Evolutionary conservation across 2,329 filamentous ascomycete genomes (phyloP), one percentile per base, ranked within the genome.

Genomic region (Diplodia intermedia): DNA sequence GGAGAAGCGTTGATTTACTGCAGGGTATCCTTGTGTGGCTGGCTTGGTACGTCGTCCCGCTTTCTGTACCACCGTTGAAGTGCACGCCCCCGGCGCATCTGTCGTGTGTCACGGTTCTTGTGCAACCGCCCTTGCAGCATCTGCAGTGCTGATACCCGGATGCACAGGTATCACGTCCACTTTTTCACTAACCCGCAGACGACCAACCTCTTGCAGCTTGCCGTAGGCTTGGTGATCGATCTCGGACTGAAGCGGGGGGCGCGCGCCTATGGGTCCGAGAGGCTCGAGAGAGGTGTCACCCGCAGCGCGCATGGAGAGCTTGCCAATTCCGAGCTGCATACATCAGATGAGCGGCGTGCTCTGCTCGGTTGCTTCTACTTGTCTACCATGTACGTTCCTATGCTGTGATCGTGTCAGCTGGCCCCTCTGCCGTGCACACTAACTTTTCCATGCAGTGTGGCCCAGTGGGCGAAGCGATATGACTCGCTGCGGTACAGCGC

Each of bases 351-450:
- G 40, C 79, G 80, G 70, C 77, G 82, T 0, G 76, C 81, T 0
- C 72, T 80, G 2, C 69, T 84, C 0, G 82, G 81, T 0, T 76
- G 77, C 61, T 84, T 79, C 50, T 82, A 82, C 29, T 61, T 80
- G 2, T 75, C 76, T 6, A 78, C 76, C 0, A 56, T 80, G 78
- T 79, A 71, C 47, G 76, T 29, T 40, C 14, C 38, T 11, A 8
- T 31, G 14, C 50, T 15, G 33, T 15, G 18, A 43, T 14, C 20
- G 6, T 43, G 15, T 8, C n/a, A 12, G 54, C 18, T 3, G n/a
- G 31, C 20, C 49, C 4, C 4, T 31, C n/a, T 18, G 23, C 9
- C 23, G 20, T 43, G 23, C 11, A 14, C n/a, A 63, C 60, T 63
- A 47, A 63, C 20, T 33, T 38, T 4, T 38, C 7, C 36, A 11